Percentiles rank a stretch among this genome's conserved stretches.
Evolutionary conservation across 352 stramenopile genomes (phyloP).

Genomic region (Phytophthora foliorum): DNA sequence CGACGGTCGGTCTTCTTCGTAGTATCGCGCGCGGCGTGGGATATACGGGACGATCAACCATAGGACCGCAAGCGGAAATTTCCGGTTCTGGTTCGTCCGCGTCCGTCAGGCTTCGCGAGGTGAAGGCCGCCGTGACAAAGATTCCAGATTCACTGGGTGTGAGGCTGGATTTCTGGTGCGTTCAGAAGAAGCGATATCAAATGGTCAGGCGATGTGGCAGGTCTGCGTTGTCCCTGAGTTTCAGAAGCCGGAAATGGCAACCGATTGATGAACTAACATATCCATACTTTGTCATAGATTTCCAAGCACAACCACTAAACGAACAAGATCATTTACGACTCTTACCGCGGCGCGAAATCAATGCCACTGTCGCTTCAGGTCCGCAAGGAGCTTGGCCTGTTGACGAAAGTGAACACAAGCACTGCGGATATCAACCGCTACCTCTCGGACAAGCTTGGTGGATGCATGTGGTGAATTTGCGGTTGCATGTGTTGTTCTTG

Average conservation of each 20-base stretch:
- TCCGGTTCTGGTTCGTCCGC: too few species aligned
- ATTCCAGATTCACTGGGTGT: conserved; percentile 1
- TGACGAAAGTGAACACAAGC: conserved; percentile 13
- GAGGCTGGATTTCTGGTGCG: not conserved
- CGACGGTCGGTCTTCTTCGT: too few species aligned
- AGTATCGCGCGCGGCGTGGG: too few species aligned
- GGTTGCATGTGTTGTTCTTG: not conserved
- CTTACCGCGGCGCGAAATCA: conserved; percentile 6
- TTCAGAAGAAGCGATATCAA: not conserved
- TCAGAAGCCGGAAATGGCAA: too few species aligned
- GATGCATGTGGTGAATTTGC: too few species aligned
- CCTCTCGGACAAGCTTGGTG: not conserved
- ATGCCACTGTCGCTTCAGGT: conserved; percentile 5
- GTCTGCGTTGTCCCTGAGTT: not conserved
- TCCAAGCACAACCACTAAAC: conserved; percentile 6
- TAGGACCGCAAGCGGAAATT: too few species aligned
- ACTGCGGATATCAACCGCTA: not conserved
- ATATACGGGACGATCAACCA: too few species aligned
- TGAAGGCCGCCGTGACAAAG: not conserved
- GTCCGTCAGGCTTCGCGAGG: conserved; percentile 9
- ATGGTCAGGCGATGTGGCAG: not conserved
- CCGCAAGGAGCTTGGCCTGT: conserved; percentile 2
- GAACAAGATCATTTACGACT: conserved; percentile 14
- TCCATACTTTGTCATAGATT: not conserved
- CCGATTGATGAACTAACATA: not conserved